A percentile compares a stretch with the other conserved stretches of the same genome.
These are phyloP conservation scores for Rhynchosporium secalis DNA, from an alignment of 2,329 filamentous ascomycete species.

Conservation along the genomic window DNA sequence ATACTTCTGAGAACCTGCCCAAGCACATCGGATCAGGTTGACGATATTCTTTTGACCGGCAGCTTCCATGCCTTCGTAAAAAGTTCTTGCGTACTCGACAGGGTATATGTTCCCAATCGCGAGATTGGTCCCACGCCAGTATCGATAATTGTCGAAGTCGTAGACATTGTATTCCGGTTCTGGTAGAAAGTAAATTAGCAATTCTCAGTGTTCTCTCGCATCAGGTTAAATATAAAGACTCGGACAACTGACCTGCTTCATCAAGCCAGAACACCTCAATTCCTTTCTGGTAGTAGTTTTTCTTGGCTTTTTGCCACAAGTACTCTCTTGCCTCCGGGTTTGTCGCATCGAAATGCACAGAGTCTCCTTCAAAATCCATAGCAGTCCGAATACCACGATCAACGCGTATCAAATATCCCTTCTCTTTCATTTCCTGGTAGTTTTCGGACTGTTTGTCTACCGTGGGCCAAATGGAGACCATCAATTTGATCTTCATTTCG, in stretches of 20 bases:
- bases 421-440: slow-evolving; percentile 61
- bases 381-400: slow-evolving; percentile 59
- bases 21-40: slow-evolving; percentile 58
- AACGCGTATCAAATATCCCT: slow-evolving; percentile 58
- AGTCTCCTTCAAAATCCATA: slow-evolving; percentile 60
- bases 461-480: slow-evolving; percentile 71
- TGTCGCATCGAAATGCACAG: slow-evolving; percentile 63
- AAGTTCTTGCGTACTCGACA: slow-evolving; percentile 55
- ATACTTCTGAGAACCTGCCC: slow-evolving; percentile 61
- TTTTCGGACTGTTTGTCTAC: slow-evolving; percentile 61
- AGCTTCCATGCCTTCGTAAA: slow-evolving; percentile 57
- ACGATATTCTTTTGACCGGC: slow-evolving; percentile 58
- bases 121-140: slow-evolving; percentile 54
- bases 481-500: slow-evolving; percentile 60
- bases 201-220: background rate
- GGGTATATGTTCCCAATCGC: slow-evolving; percentile 62
- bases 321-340: slow-evolving; percentile 59
- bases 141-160: slow-evolving; percentile 67
- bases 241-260: slow-evolving; percentile 48
- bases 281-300: slow-evolving; percentile 62
- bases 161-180: slow-evolving; percentile 66
- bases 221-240: no score
- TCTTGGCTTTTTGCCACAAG: slow-evolving; percentile 58
- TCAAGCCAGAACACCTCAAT: slow-evolving; percentile 69
- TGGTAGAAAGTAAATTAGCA: no score